Evolutionary conservation across 805 yeast species (phyloP), one percentile per base, ranked within the genome.

Genomic region (Candida ovalis): DNA sequence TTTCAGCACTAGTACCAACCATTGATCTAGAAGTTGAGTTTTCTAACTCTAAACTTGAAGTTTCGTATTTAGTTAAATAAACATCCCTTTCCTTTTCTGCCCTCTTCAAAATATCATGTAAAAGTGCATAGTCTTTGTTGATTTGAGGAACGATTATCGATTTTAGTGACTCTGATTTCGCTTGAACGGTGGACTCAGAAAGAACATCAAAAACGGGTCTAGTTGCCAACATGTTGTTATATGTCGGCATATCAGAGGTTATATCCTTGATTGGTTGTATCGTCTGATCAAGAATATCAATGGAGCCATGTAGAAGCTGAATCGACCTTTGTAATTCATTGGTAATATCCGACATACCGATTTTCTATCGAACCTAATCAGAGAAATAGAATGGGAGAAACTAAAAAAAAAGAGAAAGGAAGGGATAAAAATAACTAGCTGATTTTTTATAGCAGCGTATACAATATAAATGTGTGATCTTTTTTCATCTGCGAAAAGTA

Each of bases 151-250:
- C 69, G 3, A 74, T 60, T 27, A 71, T 72, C 12, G 57, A 53
- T 40, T 64, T 63, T 40, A 76, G 60, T 12, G 64, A 57, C 35
- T 60, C 61, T 43, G 71, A 71, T 18, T 78, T 77, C 39, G 62
- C 68, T 8, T 59, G 63, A 23, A 78, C 58, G 46, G 77, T 80
- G 46, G 64, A 61, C 51, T 77, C 80, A 0, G 82, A 80, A 0
- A 78, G 72, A 12, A 78, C 60, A 4, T 78, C 79, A 61, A 77
- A 79, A 21, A 77, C 76, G 32, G 74, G 68, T 38, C 67, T 64
- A 6, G 79, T 75, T 18, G 64, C 55, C n/a, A 79, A 63, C 6
- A 77, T 71, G 21, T 59, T 61, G 35, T 63, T 66, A 33, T 76
- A 59, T 7, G 78, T 54, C 1, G 69, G 57, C 17, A 72, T 67